Evolutionary conservation across 2,329 filamentous ascomycete genomes (phyloP).

Genomic region (Pestalotiopsis sp.): DNA sequence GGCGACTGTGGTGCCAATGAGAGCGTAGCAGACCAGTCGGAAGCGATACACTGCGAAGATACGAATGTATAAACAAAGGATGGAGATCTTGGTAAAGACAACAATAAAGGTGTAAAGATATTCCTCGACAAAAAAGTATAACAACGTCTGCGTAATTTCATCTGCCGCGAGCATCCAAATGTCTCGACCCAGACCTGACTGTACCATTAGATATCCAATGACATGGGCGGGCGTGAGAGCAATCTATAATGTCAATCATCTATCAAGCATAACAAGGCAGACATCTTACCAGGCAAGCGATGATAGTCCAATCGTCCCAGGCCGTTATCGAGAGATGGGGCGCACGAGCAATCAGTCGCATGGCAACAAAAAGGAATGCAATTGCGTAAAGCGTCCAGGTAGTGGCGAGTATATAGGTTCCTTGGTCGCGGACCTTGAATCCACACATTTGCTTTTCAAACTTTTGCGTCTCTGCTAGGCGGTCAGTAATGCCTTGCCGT

Average conservation of each 20-base stretch:
- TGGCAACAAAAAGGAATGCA: background rate
- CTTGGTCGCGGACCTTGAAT: background rate
- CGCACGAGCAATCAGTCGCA: background rate
- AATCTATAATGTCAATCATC: background rate
- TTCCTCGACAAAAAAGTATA: slow-evolving; percentile 36
- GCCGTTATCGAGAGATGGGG: background rate
- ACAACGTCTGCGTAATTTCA: slow-evolving; percentile 27
- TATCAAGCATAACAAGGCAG: background rate
- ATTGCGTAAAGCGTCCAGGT: background rate
- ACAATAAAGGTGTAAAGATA: slow-evolving; percentile 43
- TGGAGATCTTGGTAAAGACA: slow-evolving; percentile 41
- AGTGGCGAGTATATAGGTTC: background rate
- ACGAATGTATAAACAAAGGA: slow-evolving; percentile 44
- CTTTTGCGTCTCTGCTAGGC: background rate
- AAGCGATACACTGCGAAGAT: slow-evolving; percentile 39
- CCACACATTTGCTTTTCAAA: slow-evolving; percentile 6
- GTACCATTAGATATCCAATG: background rate
- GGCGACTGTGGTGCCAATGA: slow-evolving; percentile 34
- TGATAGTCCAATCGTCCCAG: slow-evolving; percentile 9
- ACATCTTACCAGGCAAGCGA: background rate
- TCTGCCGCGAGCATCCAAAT: slow-evolving; percentile 34
- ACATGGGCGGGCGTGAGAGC: slow-evolving; percentile 3
- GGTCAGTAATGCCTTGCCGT: background rate
- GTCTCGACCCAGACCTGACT: slow-evolving; percentile 32
- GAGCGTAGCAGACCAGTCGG: slow-evolving; percentile 31